Evolutionary conservation across 257 asterid genomes (phyloP).

Genomic region (Primulina huaijiensis): DNA sequence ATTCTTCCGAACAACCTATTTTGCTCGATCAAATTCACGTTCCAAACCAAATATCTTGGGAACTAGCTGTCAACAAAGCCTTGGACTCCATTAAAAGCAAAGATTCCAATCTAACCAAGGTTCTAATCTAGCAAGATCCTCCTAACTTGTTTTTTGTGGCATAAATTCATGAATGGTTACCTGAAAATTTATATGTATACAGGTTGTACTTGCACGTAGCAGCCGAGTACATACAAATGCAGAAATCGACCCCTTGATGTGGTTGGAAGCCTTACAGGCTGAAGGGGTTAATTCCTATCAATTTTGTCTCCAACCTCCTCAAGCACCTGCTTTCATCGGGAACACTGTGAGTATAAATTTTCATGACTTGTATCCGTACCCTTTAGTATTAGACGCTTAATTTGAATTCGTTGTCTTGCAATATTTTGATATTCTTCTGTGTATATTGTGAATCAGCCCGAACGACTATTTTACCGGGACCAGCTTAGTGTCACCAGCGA

Average conservation of each 20-base stretch:
- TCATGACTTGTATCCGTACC: too few relatives aligned
- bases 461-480: conserved; percentile 78
- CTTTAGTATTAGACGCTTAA: not conserved
- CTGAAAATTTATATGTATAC: conserved; percentile 13
- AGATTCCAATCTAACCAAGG: conserved; percentile 71
- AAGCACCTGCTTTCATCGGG: conserved; percentile 89
- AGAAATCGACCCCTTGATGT: conserved; percentile 70
- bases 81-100: conserved; percentile 57
- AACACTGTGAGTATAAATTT: conserved; percentile 70
- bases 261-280: conserved; percentile 72
- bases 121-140: conserved; percentile 14
- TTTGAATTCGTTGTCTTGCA: conserved; percentile 10
- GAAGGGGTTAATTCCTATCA: conserved; percentile 83
- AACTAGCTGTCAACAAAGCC: conserved; percentile 59
- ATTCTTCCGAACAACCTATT: conserved; percentile 30
- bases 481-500: conserved; percentile 73
- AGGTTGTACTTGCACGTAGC: conserved; percentile 99
- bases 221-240: conserved; percentile 69
- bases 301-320: conserved; percentile 93
- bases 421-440: conserved; percentile 20
- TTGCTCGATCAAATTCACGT: conserved; percentile 55
- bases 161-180: not conserved
- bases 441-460: conserved; percentile 55
- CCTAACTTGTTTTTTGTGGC: not conserved
- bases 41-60: conserved; percentile 78